phyloP scores from a whole-genome alignment of 495 filamentous ascomycete genomes.

The Lasiosphaeria hispida region DNA sequence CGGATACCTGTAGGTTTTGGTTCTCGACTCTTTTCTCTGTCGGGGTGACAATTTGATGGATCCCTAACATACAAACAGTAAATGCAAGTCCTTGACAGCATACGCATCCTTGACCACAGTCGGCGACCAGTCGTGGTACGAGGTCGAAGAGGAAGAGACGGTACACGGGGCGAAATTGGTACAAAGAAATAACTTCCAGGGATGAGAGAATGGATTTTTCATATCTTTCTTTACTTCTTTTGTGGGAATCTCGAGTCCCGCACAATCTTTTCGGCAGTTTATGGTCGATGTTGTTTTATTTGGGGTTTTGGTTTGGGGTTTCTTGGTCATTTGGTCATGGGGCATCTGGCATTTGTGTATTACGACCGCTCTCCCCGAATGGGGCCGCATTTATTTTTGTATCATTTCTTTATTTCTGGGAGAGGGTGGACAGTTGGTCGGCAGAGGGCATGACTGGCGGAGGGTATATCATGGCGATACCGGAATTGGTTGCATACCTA shows the following conservation, averaged over 20 bases:
- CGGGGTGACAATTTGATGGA: not conserved
- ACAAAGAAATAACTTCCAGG: slow-evolving; percentile 28
- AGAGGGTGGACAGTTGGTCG: too few relatives aligned
- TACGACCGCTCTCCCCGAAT: too few relatives aligned
- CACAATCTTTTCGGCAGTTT: not conserved
- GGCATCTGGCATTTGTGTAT: too few relatives aligned
- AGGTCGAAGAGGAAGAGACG: slow-evolving; percentile 32
- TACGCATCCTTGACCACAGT: slow-evolving; percentile 41
- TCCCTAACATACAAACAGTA: slow-evolving; percentile 19
- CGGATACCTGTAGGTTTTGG: slow-evolving; percentile 35
- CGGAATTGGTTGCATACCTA: too few relatives aligned
- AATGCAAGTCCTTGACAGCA: slow-evolving; percentile 35
- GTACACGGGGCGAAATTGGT: slow-evolving; percentile 37
- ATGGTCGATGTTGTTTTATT: too few relatives aligned
- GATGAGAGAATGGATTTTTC: slow-evolving; percentile 9
- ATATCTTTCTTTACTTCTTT: not conserved
- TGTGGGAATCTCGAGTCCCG: not conserved
- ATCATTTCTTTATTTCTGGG: too few relatives aligned
- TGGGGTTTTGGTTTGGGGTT: too few relatives aligned
- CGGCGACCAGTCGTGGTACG: slow-evolving; percentile 38
- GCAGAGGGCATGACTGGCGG: too few relatives aligned
- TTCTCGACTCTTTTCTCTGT: not conserved
- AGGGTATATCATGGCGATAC: too few relatives aligned
- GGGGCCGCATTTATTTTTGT: too few relatives aligned
- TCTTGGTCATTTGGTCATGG: too few relatives aligned